These are phyloP conservation scores for Beauveria sp. DNA, from an alignment of 2,329 filamentous ascomycete species.

Conservation along the genomic window DNA sequence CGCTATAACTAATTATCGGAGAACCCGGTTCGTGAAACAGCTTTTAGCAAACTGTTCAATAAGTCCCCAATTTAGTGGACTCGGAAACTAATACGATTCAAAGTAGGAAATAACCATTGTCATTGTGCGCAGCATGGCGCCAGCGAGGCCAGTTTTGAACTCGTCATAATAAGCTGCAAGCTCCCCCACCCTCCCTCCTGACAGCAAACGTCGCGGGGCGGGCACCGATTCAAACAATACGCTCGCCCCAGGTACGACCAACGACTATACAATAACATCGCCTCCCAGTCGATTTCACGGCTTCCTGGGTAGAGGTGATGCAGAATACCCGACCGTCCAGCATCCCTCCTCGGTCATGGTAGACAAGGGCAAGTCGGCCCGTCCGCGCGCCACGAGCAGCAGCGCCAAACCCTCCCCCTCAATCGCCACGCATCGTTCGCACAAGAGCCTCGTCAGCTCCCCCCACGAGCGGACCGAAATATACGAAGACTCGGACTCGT, in stretches of 20 bases:
- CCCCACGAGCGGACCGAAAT: slow-evolving; percentile 21
- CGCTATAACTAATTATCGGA: too few species aligned
- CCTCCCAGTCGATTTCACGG: not conserved
- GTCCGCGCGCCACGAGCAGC: slow-evolving; percentile 3
- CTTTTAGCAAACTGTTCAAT: too few species aligned
- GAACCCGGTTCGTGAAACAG: too few species aligned
- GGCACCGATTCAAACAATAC: not conserved
- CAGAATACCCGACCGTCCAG: not conserved
- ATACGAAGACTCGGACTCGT: slow-evolving; percentile 28
- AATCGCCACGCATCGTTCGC: not conserved
- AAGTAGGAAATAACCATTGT: not conserved
- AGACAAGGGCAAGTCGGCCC: slow-evolving; percentile 7
- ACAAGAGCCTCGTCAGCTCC: slow-evolving; percentile 6
- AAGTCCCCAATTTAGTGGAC: not conserved
- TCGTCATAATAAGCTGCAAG: not conserved
- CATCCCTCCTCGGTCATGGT: not conserved
- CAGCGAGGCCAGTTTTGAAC: not conserved
- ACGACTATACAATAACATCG: not conserved
- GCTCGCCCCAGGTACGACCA: not conserved
- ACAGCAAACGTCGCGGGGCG: not conserved
- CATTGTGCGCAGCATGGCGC: not conserved
- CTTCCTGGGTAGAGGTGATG: not conserved
- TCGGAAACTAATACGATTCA: too few species aligned
- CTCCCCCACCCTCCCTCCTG: not conserved
- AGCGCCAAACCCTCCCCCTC: not conserved